Evolutionary conservation across 2,329 filamentous ascomycete genomes (phyloP), one percentile per base, ranked within the genome.

Genomic region (Penicillium psychrosexuale): DNA sequence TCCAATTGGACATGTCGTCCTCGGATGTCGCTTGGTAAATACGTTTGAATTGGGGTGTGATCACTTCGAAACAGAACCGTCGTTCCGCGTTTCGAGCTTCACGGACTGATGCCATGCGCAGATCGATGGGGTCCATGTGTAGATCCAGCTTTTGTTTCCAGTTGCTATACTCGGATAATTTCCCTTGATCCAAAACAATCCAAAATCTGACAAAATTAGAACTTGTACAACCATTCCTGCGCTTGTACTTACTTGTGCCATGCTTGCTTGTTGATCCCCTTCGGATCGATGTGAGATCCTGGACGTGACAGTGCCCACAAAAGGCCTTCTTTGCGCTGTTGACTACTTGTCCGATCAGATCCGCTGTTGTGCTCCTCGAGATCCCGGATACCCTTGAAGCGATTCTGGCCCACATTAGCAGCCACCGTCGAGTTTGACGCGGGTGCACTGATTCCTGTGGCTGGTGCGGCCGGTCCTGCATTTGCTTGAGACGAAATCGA

Each of bases 1-100:
- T 99, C 94, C 94, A 99, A 64, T 86, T 93, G 69, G 88, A 91
- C 90, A 99, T 96, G 66, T 99, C 94, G 37, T 99, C 94, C 74
- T 97, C 94, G 0, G 93, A 96, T 1, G 93, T 97, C 38, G 93
- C 94, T 76, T 99, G 94, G 72, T 97, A 99, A 15, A 97, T 92
- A 52, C 94, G 86, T 66, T 95, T 97, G 73, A 88, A 97, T 47
- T 94, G 90, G 8, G 95, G 95, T 0, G 94, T 99, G 56, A 99
- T 97, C 48, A 99, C 90, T 75, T 99, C 94, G 65, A 99, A 99
- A 74, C 93, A 97, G 73, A 99, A 99, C 5, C 94, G 85, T 27
- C 94, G 84, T 66, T 99, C 95, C 1, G 92, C 90, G 71, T 95
- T 96, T 24, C 94, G 87, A 38, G 95, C 93, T 76, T 99, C 94